Percentiles rank a stretch among this genome's conserved stretches.
These are phyloP conservation scores for Fraxinus xanthoxyloides DNA, from an alignment of 305 asterid species.

Conservation along the genomic window DNA sequence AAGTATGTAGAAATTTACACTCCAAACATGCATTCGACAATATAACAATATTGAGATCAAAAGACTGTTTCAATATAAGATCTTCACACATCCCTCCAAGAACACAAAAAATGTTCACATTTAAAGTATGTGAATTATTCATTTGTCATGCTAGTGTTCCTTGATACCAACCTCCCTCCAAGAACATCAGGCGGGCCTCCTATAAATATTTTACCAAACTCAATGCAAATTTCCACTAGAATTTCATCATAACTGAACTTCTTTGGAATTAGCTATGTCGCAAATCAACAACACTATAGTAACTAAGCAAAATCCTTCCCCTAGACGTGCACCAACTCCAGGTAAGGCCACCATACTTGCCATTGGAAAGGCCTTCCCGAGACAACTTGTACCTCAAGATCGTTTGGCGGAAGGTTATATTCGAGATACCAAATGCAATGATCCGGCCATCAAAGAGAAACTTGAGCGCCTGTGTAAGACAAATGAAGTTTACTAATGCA, in stretches of 20 bases:
- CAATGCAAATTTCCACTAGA: slow-evolving; percentile 15
- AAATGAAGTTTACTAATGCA: neutral
- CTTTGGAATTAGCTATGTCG: slow-evolving; percentile 31
- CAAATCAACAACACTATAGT: slow-evolving; percentile 23
- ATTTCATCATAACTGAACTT: neutral
- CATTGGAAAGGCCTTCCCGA: slow-evolving; percentile 82
- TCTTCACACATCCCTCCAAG: slow-evolving; percentile 20
- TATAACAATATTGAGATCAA: neutral
- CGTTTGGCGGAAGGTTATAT: slow-evolving; percentile 74
- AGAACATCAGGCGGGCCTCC: slow-evolving; percentile 26
- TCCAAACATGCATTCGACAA: neutral
- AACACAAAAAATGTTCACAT: neutral
- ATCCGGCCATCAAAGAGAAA: slow-evolving; percentile 69
- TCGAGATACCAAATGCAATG: slow-evolving; percentile 75
- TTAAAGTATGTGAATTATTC: slow-evolving; percentile 16
- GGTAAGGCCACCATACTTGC: slow-evolving; percentile 86
- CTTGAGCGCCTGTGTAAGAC: slow-evolving; percentile 70
- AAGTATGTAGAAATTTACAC: neutral
- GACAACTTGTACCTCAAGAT: slow-evolving; percentile 82
- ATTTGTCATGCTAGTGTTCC: slow-evolving; percentile 46
- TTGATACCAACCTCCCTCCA: slow-evolving; percentile 52
- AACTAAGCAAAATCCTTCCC: slow-evolving; percentile 6
- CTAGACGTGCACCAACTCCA: slow-evolving; percentile 38
- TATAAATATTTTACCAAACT: slow-evolving; percentile 37
- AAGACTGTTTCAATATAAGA: slow-evolving; percentile 32